Conservation (phyloP, 106 monocot species). For the Acorus gramineus region DNA sequence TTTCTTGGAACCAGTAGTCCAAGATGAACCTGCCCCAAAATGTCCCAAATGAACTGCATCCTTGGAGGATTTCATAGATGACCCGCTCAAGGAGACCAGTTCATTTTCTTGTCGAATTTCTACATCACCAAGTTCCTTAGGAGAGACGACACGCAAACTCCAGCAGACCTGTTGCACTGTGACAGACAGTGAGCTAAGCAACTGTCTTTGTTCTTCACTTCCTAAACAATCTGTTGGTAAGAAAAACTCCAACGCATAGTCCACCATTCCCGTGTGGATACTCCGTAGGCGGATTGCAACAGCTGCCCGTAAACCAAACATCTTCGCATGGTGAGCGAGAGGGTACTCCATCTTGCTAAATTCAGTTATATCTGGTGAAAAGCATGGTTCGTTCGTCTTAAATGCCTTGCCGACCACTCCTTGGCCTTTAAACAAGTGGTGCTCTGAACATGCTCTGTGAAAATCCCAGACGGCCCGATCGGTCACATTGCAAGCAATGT, state of each 20-base stretch:
- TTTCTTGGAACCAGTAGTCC: constrained; percentile 12
- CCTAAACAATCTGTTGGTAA: constrained; percentile 43
- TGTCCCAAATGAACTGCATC: constrained; percentile 3
- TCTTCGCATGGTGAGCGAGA: constrained; percentile 65
- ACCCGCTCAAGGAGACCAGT: constrained; percentile 6
- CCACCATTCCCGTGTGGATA: constrained; percentile 27
- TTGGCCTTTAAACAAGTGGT: constrained; percentile 78
- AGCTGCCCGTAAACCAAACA: constrained; percentile 54
- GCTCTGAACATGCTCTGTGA: constrained; percentile 84
- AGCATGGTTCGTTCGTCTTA: constrained; percentile 70
- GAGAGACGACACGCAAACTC: constrained; percentile 39
- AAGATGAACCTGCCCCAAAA: constrained; percentile 11
- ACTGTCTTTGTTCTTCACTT: constrained; percentile 36
- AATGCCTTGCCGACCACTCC: constrained; percentile 71
- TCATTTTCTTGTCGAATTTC: constrained; percentile 16
- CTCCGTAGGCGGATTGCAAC: constrained; percentile 69
- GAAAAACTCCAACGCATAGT: constrained; percentile 84
- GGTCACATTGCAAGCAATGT: constrained; percentile 50
- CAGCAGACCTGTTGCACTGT: constrained; percentile 49
- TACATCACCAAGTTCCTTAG: constrained; percentile 44
- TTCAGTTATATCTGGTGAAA: constrained; percentile 42
- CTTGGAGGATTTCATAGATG: background rate
- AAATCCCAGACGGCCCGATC: constrained; percentile 39
- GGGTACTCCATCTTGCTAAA: constrained; percentile 63
- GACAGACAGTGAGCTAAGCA: constrained; percentile 55